Evolutionary conservation across 306 rosid genomes (phyloP).

Genomic region (Malus asiatica): DNA sequence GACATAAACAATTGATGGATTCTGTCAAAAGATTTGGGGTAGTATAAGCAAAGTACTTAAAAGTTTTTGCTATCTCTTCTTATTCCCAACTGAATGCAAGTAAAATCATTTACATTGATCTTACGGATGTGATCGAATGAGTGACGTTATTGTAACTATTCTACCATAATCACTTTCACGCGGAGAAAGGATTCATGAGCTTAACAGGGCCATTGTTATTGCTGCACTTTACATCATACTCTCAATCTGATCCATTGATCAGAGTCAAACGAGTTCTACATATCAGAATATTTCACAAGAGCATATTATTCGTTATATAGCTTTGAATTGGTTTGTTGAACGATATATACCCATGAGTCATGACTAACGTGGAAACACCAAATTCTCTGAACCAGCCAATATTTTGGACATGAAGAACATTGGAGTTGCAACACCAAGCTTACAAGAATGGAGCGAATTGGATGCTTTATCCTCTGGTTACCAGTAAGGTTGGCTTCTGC

Average conservation of each 20-base stretch:
- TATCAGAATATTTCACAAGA: background rate
- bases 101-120: background rate
- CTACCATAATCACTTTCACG: too few relatives aligned
- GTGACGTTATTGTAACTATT: too few relatives aligned
- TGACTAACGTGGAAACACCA: slow-evolving; percentile 1
- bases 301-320: background rate
- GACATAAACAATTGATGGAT: background rate
- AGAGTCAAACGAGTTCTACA: too few relatives aligned
- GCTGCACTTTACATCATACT: too few relatives aligned
- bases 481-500: slow-evolving; percentile 2
- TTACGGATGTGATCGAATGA: background rate
- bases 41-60: background rate
- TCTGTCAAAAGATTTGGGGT: background rate
- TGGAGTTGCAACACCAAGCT: slow-evolving; percentile 58
- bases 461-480: slow-evolving; percentile 29
- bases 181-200: too few relatives aligned
- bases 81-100: background rate
- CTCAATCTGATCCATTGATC: too few relatives aligned
- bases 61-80: background rate
- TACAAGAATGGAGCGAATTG: slow-evolving; percentile 53
- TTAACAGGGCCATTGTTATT: background rate
- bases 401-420: slow-evolving; percentile 71
- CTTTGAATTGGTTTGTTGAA: background rate
- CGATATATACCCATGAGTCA: background rate
- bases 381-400: slow-evolving; percentile 53